Evolutionary conservation across 352 stramenopile genomes (phyloP), one percentile per base, ranked within the genome.

Genomic region (Phytopythium oedochilum): DNA sequence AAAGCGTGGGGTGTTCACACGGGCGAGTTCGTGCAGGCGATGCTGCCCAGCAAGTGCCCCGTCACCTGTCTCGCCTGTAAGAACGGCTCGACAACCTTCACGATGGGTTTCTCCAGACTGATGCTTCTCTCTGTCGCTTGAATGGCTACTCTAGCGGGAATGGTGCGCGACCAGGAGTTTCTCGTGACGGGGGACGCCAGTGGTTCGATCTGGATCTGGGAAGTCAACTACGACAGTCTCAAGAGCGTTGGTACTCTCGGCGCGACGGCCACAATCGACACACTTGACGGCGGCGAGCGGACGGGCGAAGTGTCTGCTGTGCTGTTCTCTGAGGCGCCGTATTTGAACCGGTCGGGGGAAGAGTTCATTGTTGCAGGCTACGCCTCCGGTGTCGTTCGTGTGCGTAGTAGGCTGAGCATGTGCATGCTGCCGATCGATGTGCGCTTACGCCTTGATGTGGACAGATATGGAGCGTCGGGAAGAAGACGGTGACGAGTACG

Each of bases 1-100:
- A 92, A 87, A 59, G 70, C 68, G 3, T 92, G 82, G 82, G 75
- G 75, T 14, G 72, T 86, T 22, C 54, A 85, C 51, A 82, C 76
- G 7, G 82, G 78, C 1, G 69, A 90, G 50, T 79, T 66, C 42
- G 39, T 71, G 9, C 60, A 57, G 4, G 62, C 60, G 9, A 35
- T 28, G 2, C 34, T 74, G 23, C 57, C 68, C 15, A 59, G 46
- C 20, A 73, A 67, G 32, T 73, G 65, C 32, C 55, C 71, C 3
- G 51, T 90, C 44, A 86, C 71, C 15, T 86, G 71, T 25, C 47
- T 92, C 31, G 61, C 67, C 39, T 64, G 73, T 85, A 66, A 56
- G 69, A 42, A 23, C 36, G 14, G 36, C 0, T n/a, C 18, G n/a
- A n/a, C n/a, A n/a, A n/a, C n/a, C n/a, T n/a, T n/a, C n/a, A n/a